phyloP scores from a whole-genome alignment of 1,284 basidiomycete genomes.

The Mycosarcoma maydis region DNA sequence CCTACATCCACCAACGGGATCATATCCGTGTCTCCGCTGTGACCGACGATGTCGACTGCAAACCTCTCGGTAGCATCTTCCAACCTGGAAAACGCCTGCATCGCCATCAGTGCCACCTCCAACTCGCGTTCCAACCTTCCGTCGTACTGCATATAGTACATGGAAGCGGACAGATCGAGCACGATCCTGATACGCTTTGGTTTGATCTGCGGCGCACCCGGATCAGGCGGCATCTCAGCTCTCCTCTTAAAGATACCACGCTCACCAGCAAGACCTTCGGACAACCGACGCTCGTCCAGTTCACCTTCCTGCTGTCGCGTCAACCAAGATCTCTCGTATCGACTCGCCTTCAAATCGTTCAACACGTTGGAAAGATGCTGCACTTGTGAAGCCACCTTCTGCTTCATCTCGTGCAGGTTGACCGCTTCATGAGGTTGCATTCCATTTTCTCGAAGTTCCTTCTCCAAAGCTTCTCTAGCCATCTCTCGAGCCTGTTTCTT shows the following conservation, averaged over 20 bases:
- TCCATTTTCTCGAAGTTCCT: constrained; percentile 64
- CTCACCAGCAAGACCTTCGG: constrained; percentile 68
- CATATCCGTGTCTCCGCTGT: constrained; percentile 64
- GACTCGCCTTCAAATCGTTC: constrained; percentile 66
- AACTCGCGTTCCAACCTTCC: constrained; percentile 61
- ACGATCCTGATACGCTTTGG: constrained; percentile 68
- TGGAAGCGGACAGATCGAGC: constrained; percentile 63
- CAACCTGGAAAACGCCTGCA: constrained; percentile 64
- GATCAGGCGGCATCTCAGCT: constrained; percentile 62
- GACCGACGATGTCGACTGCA: constrained; percentile 65
- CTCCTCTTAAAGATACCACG: constrained; percentile 65
- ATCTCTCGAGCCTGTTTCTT: constrained; percentile 66
- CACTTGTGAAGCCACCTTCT: constrained; percentile 57
- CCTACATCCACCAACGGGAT: constrained; percentile 62
- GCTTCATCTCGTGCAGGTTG: constrained; percentile 61
- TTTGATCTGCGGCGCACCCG: constrained; percentile 66
- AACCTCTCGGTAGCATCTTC: constrained; percentile 55
- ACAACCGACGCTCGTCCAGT: constrained; percentile 66
- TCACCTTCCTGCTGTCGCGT: constrained; percentile 67
- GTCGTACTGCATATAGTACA: constrained; percentile 66
- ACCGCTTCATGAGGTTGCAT: constrained; percentile 64
- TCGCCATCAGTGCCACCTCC: constrained; percentile 65
- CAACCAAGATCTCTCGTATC: constrained; percentile 67
- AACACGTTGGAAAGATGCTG: constrained; percentile 60
- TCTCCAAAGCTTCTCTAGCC: constrained; percentile 66